Evolutionary conservation across 371 early-diverging fungal genomes (phyloP), one percentile per base, ranked within the genome.

Genomic region (Dichotomocladium elegans): DNA sequence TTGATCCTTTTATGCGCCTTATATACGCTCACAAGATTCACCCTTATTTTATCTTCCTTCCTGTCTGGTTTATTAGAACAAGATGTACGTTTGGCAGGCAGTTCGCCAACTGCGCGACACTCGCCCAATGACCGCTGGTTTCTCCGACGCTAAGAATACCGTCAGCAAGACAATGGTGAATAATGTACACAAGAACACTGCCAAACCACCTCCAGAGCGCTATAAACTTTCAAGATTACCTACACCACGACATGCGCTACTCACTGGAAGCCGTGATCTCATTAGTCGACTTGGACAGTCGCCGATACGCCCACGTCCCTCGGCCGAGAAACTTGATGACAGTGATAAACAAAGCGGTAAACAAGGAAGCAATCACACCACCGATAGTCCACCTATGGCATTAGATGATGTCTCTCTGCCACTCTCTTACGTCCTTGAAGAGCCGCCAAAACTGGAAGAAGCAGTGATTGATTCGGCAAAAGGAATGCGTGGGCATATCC

Each of bases 391-490:
- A 6, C 17, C 17, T 17, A 5, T n/a, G 3, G 28, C 66, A 1
- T 58, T 59, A 17, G 63, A 66, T 3, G 72, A 69, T 28, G 52
- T 62, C 3, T 58, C 62, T 2, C 49, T 66, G 1, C 82, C 82
- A 0, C 40, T 74, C 0, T 82, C 79, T 33, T 80, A 80, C 43
- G 49, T 82, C 27, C 33, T 82, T 25, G 58, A 71, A 21, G 46
- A 61, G 30, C 74, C 76, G 4, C 67, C 68, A 2, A 50, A 61
- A 14, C n/a, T 28, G 22, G 44, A 64, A 2, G 19, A 45, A 8
- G 65, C 68, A 21, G 31, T 72, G 12, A 64, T 76, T 27, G 51
- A 58, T 4, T 64, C 66, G 14, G 49, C 77, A 6, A 68, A 68
- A n/a, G 30, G 35, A 19, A 61, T 76, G 65, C 51, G 42, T 33